Percentiles rank a stretch among this genome's conserved stretches.
These are phyloP conservation scores for Eutypa lata DNA, from an alignment of 2,329 filamentous ascomycete species.

Conservation along the genomic window DNA sequence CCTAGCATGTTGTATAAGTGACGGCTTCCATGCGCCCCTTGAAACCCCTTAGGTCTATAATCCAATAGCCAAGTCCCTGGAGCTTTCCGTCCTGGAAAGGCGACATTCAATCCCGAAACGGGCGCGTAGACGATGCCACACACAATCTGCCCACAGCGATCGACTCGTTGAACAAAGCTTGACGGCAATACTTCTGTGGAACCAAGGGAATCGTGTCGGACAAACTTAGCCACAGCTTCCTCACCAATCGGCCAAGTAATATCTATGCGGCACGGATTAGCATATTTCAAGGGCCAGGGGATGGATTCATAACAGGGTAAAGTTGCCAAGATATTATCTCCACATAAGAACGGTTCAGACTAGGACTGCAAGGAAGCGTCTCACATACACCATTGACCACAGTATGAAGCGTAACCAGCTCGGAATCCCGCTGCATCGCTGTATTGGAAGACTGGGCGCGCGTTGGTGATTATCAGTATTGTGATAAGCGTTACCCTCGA, in stretches of 20 bases:
- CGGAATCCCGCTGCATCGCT: slow-evolving; percentile 29
- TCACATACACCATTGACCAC: slow-evolving; percentile 27
- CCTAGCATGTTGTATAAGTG: slow-evolving; percentile 32
- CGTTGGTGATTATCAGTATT: slow-evolving; percentile 25
- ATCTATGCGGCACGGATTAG: slow-evolving; percentile 6
- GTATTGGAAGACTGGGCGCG: slow-evolving; percentile 25
- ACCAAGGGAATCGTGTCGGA: slow-evolving; percentile 24
- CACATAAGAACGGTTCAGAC: no score
- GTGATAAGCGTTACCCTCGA: slow-evolving; percentile 20
- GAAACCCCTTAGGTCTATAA: slow-evolving; percentile 22
- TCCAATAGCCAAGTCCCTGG: slow-evolving; percentile 21
- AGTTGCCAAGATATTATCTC: no score
- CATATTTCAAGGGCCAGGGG: not conserved
- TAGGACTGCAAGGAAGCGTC: not conserved
- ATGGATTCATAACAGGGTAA: not conserved
- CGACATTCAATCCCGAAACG: slow-evolving; percentile 16
- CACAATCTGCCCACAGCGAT: slow-evolving; percentile 25
- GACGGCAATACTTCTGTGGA: slow-evolving; percentile 21
- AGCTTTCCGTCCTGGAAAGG: slow-evolving; percentile 22
- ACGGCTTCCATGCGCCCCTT: slow-evolving; percentile 25
- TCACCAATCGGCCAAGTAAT: slow-evolving; percentile 31
- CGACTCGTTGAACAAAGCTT: slow-evolving; percentile 20
- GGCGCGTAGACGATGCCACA: slow-evolving; percentile 18
- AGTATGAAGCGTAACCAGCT: slow-evolving; percentile 29
- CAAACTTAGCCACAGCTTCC: slow-evolving; percentile 24